phyloP scores from a whole-genome alignment of 1,139 yeast genomes.

The Candida glucosophila region DNA sequence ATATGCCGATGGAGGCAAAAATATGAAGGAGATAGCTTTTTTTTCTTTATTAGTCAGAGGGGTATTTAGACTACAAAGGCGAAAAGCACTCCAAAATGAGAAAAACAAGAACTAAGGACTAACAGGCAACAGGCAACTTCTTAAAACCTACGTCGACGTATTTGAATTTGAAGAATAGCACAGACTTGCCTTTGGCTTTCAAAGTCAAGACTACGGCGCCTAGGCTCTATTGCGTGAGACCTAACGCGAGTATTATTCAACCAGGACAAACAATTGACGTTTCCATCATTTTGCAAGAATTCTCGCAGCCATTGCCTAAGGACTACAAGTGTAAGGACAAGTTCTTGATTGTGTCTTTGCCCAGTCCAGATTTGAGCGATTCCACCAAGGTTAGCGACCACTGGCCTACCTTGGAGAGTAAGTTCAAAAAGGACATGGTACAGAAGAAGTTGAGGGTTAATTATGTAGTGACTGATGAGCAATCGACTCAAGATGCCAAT shows the following conservation, averaged over 20 bases:
- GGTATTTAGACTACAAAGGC: too few species aligned
- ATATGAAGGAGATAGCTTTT: not conserved
- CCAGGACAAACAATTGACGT: constrained; percentile 72
- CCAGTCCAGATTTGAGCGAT: constrained; percentile 56
- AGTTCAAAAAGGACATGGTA: constrained; percentile 48
- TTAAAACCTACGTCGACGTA: constrained; percentile 64
- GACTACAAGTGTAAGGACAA: constrained; percentile 84
- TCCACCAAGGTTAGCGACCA: constrained; percentile 51
- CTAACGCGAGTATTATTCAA: constrained; percentile 74
- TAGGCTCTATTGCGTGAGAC: constrained; percentile 89
- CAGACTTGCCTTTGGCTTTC: constrained; percentile 63
- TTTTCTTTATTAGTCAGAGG: not conserved
- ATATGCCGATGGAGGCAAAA: not conserved
- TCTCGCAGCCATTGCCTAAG: constrained; percentile 62
- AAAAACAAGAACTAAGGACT: too few species aligned
- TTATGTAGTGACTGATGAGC: constrained; percentile 36
- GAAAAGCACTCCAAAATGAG: too few species aligned
- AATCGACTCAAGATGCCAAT: constrained; percentile 6
- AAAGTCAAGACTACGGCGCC: constrained; percentile 99
- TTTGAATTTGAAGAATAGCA: constrained; percentile 59
- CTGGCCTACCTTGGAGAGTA: constrained; percentile 66
- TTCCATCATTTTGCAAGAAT: constrained; percentile 79
- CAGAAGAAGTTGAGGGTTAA: constrained; percentile 76
- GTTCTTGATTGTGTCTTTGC: constrained; percentile 80
- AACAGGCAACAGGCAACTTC: constrained; percentile 44